phyloP scores from a whole-genome alignment of 1,284 basidiomycete genomes.

The Ceratobasidium sp. region DNA sequence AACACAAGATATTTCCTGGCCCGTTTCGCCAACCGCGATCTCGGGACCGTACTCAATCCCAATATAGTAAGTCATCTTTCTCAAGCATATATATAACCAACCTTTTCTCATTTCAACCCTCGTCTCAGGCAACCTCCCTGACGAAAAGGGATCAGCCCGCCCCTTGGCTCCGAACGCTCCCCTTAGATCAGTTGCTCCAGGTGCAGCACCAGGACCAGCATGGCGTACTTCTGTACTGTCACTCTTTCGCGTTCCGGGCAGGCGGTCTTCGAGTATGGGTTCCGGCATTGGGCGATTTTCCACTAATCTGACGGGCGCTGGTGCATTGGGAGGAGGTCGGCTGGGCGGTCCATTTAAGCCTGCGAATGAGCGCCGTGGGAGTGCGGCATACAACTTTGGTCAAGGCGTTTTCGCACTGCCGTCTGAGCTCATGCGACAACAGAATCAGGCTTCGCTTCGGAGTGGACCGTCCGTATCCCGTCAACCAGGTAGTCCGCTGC shows the following conservation, averaged over 20 bases:
- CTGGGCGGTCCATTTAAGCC: background rate
- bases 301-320: background rate
- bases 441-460: background rate
- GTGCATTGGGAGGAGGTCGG: background rate
- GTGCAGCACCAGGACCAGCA: conserved; percentile 11
- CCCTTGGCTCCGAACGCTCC: background rate
- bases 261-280: background rate
- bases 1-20: conserved; percentile 33
- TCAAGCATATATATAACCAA: background rate
- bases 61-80: background rate
- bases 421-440: conserved; percentile 31
- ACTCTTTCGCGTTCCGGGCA: conserved; percentile 26
- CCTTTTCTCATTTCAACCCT: background rate
- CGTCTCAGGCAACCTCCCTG: background rate
- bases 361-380: conserved; percentile 37
- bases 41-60: conserved; percentile 21
- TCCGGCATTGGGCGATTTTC: background rate
- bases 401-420: conserved; percentile 29
- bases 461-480: background rate
- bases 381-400: conserved; percentile 37
- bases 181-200: background rate
- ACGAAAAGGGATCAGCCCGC: background rate
- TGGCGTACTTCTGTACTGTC: conserved; percentile 34
- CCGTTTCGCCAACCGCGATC: conserved; percentile 24
- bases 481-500: background rate